Conservation (phyloP, 495 filamentous ascomycete species). For the Aspergillus sclerotiicarbonarius region DNA sequence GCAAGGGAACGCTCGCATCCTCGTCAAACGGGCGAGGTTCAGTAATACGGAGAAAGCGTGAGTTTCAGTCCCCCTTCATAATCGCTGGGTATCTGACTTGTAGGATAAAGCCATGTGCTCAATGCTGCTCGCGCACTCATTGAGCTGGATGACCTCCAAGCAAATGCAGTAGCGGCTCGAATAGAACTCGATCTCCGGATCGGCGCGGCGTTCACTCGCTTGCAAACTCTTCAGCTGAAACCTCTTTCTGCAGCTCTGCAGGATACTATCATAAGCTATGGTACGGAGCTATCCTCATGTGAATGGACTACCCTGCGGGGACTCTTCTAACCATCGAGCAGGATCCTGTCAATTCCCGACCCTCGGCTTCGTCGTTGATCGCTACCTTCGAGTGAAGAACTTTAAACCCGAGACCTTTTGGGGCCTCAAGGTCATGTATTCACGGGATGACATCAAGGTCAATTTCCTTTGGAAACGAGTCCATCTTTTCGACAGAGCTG, state of each 20-base stretch:
- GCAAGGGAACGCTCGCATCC: conserved; percentile 66
- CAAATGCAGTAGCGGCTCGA: conserved; percentile 81
- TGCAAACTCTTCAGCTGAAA: conserved; percentile 73
- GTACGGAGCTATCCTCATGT: conserved; percentile 37
- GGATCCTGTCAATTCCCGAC: conserved; percentile 97
- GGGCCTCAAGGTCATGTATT: conserved; percentile 81
- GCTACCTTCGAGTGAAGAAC: conserved; percentile 87
- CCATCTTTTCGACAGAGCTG: conserved; percentile 83
- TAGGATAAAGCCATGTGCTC: conserved; percentile 65
- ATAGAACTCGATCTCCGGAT: conserved; percentile 93
- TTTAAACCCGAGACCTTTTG: conserved; percentile 94
- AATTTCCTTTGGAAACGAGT: conserved; percentile 81
- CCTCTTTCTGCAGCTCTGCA: conserved; percentile 60
- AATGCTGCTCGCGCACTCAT: conserved; percentile 73
- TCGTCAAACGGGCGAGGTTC: conserved; percentile 84
- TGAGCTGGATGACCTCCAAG: conserved; percentile 79
- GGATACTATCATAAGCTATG: conserved; percentile 78
- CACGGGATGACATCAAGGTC: conserved; percentile 74
- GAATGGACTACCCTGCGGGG: not conserved
- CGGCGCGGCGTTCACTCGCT: conserved; percentile 88
- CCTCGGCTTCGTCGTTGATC: conserved; percentile 92
- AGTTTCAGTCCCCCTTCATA: conserved; percentile 27
- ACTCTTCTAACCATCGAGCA: conserved; percentile 34
- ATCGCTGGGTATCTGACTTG: not conserved
- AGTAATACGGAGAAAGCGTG: conserved; percentile 93